Evolutionary conservation across 192 early-diverging fungal species (phyloP).

Genomic region (Podila clonocystis): DNA sequence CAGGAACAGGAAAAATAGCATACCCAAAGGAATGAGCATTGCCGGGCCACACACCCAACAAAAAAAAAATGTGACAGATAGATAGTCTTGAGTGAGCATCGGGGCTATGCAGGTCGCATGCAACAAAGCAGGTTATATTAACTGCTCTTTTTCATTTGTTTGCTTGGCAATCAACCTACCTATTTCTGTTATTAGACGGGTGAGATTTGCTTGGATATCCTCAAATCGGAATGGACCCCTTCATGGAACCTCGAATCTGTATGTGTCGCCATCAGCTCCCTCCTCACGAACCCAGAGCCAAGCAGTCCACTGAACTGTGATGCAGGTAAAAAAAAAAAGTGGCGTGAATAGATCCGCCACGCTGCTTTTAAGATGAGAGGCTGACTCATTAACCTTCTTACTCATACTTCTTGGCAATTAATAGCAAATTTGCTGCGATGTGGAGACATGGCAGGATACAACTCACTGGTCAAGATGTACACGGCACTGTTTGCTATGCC

Average conservation of each 20-base stretch:
- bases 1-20: no score
- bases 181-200: slow-evolving; percentile 71
- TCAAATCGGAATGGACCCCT: slow-evolving; percentile 95
- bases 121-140: background rate
- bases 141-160: background rate
- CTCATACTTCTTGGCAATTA: background rate
- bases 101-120: background rate
- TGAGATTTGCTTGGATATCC: slow-evolving; percentile 96
- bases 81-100: background rate
- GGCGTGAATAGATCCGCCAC: background rate
- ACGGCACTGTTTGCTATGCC: slow-evolving; percentile 74
- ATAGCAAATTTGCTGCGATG: slow-evolving; percentile 88
- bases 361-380: background rate
- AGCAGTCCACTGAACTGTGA: slow-evolving; percentile 95
- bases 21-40: no score
- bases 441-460: slow-evolving; percentile 87
- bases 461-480: slow-evolving; percentile 89
- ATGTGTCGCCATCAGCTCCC: slow-evolving; percentile 82
- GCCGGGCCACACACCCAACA: background rate
- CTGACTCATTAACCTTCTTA: background rate
- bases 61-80: background rate
- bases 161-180: background rate
- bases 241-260: slow-evolving; percentile 93
- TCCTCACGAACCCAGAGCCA: slow-evolving; percentile 90
- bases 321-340: slow-evolving; percentile 55